Evolutionary conservation across 176 grass and related monocot genomes (phyloP).

Genomic region (Leersia perrieri): DNA sequence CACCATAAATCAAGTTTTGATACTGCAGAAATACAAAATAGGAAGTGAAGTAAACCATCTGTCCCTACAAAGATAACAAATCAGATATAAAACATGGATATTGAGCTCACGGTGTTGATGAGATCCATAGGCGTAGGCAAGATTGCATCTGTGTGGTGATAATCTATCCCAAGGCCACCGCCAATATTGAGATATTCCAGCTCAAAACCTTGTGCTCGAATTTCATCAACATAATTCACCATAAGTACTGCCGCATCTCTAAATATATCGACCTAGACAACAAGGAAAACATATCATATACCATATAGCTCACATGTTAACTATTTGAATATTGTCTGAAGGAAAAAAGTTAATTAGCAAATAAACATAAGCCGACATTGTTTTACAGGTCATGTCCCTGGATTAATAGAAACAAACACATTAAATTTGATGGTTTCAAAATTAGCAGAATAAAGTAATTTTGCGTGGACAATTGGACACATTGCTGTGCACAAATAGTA

Average conservation of each 20-base stretch:
- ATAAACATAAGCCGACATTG: background rate
- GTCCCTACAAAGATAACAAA: conserved; percentile 16
- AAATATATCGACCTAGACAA: conserved; percentile 87
- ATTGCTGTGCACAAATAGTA: background rate
- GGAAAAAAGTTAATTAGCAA: background rate
- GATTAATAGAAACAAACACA: background rate
- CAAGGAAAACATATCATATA: conserved; percentile 12
- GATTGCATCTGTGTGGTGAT: conserved; percentile 68
- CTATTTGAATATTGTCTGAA: background rate
- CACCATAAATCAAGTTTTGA: background rate
- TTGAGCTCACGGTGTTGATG: conserved; percentile 76
- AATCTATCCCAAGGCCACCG: conserved; percentile 95
- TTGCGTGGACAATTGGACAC: background rate
- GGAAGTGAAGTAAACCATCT: conserved; percentile 1
- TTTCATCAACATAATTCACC: conserved; percentile 92
- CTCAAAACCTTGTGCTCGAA: conserved; percentile 84
- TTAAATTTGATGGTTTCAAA: background rate
- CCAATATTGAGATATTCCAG: conserved; percentile 95
- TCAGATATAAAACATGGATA: conserved; percentile 22
- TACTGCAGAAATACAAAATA: conserved; percentile 12
- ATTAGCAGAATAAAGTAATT: background rate
- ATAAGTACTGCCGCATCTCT: conserved; percentile 96
- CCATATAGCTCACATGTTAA: background rate
- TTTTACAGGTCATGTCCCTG: background rate
- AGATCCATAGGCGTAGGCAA: conserved; percentile 95